phyloP scores from a whole-genome alignment of 2,329 filamentous ascomycete genomes.

The Cercospora citrullina region DNA sequence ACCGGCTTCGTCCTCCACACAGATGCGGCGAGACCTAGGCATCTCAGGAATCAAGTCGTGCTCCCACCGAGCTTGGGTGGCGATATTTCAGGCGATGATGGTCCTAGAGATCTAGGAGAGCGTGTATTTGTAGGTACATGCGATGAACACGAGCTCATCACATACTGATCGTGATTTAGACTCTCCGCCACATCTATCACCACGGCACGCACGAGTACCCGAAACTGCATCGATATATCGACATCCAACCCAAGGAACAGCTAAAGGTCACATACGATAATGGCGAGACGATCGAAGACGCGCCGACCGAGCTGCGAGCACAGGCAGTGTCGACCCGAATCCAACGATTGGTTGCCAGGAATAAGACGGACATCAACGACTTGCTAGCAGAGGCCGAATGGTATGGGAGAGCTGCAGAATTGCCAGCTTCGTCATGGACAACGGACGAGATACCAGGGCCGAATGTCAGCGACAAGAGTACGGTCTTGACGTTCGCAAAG shows the following conservation, averaged over 20 bases:
- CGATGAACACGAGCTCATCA: neutral
- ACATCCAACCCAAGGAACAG: slow-evolving; percentile 63
- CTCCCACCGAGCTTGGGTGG: slow-evolving; percentile 12
- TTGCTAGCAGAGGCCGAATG: slow-evolving; percentile 72
- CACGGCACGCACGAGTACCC: slow-evolving; percentile 82
- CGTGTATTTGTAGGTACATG: slow-evolving; percentile 13
- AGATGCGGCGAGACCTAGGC: slow-evolving; percentile 17
- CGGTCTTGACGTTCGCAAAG: slow-evolving; percentile 77
- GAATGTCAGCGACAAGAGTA: slow-evolving; percentile 81
- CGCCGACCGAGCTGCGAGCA: slow-evolving; percentile 47
- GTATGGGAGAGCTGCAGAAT: slow-evolving; percentile 64
- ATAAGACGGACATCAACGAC: slow-evolving; percentile 72
- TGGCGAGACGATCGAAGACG: slow-evolving; percentile 42
- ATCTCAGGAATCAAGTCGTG: slow-evolving; percentile 12
- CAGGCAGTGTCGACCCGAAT: slow-evolving; percentile 58
- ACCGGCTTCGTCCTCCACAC: slow-evolving; percentile 8
- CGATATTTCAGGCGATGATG: neutral
- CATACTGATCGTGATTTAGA: slow-evolving; percentile 41
- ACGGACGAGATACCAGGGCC: slow-evolving; percentile 76
- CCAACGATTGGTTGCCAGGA: slow-evolving; percentile 76
- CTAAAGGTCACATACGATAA: slow-evolving; percentile 33
- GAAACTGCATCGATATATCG: slow-evolving; percentile 71
- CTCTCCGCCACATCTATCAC: slow-evolving; percentile 86
- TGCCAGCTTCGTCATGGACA: slow-evolving; percentile 77
- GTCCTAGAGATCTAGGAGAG: slow-evolving; percentile 7